Percentiles rank a stretch among this genome's conserved stretches.
Evolutionary conservation across 1,284 basidiomycete genomes (phyloP).

Genomic region (Microstroma glucosiphilum): DNA sequence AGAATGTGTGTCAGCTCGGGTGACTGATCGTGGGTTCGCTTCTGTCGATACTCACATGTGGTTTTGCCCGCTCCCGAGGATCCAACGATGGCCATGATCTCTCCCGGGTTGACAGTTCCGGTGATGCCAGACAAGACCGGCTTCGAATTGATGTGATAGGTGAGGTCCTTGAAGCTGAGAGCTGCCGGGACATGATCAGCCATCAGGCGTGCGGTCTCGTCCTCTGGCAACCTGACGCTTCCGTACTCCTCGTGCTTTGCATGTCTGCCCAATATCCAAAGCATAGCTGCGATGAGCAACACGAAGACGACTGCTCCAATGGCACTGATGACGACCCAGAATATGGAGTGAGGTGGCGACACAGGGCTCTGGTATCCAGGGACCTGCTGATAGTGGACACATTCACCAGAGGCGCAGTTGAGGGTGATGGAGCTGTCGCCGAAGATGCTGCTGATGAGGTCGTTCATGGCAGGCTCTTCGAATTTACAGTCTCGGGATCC

Average conservation of each 20-base stretch:
- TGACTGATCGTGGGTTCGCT: not conserved
- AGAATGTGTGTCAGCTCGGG: not conserved
- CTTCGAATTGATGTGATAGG: conserved; percentile 56
- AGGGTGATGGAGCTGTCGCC: conserved; percentile 85
- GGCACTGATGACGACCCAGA: conserved; percentile 75
- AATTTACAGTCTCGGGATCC: conserved; percentile 64
- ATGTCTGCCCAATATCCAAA: conserved; percentile 36
- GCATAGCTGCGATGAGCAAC: conserved; percentile 54
- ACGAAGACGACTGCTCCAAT: conserved; percentile 64
- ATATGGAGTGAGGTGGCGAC: conserved; percentile 21
- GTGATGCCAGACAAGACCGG: conserved; percentile 7
- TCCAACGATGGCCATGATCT: conserved; percentile 84
- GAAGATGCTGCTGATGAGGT: conserved; percentile 85
- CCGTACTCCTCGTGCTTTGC: conserved; percentile 31
- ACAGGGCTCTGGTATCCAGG: conserved; percentile 59
- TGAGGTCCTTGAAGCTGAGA: conserved; percentile 76
- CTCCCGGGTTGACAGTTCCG: conserved; percentile 82
- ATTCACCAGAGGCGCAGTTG: conserved; percentile 81
- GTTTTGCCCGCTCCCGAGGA: conserved; percentile 96
- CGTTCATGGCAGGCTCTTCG: conserved; percentile 84
- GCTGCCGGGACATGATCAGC: conserved; percentile 86
- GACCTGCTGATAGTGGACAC: conserved; percentile 84
- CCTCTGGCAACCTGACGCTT: conserved; percentile 53
- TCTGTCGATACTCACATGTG: conserved; percentile 55
- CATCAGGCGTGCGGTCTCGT: conserved; percentile 77